A percentile compares a stretch with the other conserved stretches of the same genome.
Evolutionary conservation across 352 stramenopile species (phyloP).

Genomic region (Globisporangium sylvaticum): DNA sequence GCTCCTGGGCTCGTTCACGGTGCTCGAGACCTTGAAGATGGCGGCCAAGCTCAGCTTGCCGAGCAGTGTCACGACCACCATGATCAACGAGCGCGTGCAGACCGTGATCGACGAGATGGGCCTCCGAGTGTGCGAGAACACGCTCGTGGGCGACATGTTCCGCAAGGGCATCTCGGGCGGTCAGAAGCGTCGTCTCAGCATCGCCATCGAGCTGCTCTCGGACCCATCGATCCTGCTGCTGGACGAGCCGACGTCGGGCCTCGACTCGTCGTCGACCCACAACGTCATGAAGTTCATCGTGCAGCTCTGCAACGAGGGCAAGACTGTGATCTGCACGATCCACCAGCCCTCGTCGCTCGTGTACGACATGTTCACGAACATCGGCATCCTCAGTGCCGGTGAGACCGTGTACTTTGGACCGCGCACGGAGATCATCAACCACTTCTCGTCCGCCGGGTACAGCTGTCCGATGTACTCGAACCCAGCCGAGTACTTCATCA

Average conservation of each 20-base stretch:
- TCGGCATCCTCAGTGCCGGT: conserved; percentile 37
- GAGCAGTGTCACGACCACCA: conserved; percentile 34
- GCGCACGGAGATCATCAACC: conserved; percentile 26
- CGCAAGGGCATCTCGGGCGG: conserved; percentile 82
- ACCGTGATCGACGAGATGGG: conserved; percentile 71
- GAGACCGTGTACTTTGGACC: conserved; percentile 36
- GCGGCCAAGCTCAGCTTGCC: conserved; percentile 49
- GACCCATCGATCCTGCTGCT: conserved; percentile 95
- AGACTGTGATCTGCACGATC: conserved; percentile 80
- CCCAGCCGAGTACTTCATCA: conserved; percentile 60
- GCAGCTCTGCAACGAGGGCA: conserved; percentile 38
- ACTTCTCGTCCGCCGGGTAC: conserved; percentile 55
- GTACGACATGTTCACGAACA: conserved; percentile 65
- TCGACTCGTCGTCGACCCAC: conserved; percentile 88
- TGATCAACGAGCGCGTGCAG: conserved; percentile 36
- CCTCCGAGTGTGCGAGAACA: conserved; percentile 43
- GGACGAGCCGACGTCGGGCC: conserved; percentile 90
- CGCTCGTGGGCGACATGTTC: conserved; percentile 80
- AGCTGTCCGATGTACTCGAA: conserved; percentile 67
- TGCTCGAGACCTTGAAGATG: conserved; percentile 64
- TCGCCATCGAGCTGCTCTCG: conserved; percentile 91
- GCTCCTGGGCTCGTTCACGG: conserved; percentile 63
- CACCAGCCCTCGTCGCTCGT: conserved; percentile 82
- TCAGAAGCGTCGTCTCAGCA: conserved; percentile 89
- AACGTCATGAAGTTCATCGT: conserved; percentile 83